These are phyloP conservation scores for Daldinia decipiens DNA, from an alignment of 495 filamentous ascomycete genomes.

Conservation along the genomic window DNA sequence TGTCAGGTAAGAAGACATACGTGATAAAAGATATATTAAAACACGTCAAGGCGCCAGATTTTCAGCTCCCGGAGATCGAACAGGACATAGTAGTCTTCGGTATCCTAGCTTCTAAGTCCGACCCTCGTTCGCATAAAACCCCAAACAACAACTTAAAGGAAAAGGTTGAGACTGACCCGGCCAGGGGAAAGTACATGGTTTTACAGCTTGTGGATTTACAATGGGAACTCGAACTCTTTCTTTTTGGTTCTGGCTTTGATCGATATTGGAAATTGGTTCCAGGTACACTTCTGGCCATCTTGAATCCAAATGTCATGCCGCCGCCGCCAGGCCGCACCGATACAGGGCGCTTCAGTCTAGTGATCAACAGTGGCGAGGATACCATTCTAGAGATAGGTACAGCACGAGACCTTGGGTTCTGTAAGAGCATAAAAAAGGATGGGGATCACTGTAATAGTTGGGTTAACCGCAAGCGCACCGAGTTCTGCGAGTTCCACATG, in stretches of 20 bases:
- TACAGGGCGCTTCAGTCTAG: slow-evolving; percentile 83
- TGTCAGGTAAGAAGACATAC: slow-evolving; percentile 79
- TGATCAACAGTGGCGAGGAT: slow-evolving; percentile 83
- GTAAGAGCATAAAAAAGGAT: slow-evolving; percentile 84
- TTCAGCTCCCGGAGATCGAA: slow-evolving; percentile 83
- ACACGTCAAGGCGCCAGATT: slow-evolving; percentile 83
- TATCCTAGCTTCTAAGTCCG: slow-evolving; percentile 86
- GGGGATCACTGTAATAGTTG: slow-evolving; percentile 82
- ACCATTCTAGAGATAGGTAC: slow-evolving; percentile 89
- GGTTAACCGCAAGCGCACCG: slow-evolving; percentile 87
- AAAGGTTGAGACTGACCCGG: slow-evolving; percentile 52
- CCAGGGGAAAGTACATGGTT: slow-evolving; percentile 87
- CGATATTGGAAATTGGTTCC: slow-evolving; percentile 89
- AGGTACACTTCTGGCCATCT: slow-evolving; percentile 87
- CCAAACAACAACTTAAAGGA: slow-evolving; percentile 52
- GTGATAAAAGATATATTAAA: slow-evolving; percentile 84
- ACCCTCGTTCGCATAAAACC: slow-evolving; percentile 75
- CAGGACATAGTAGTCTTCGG: slow-evolving; percentile 88
- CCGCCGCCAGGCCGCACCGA: slow-evolving; percentile 76
- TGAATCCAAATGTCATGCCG: slow-evolving; percentile 94
- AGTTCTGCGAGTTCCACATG: slow-evolving; percentile 93
- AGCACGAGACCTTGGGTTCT: slow-evolving; percentile 87
- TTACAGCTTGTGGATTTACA: slow-evolving; percentile 86
- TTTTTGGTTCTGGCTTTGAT: slow-evolving; percentile 91
- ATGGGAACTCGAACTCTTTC: slow-evolving; percentile 89